phyloP scores from a whole-genome alignment of 208 protist species.

The Leishmania gerbilli region DNA sequence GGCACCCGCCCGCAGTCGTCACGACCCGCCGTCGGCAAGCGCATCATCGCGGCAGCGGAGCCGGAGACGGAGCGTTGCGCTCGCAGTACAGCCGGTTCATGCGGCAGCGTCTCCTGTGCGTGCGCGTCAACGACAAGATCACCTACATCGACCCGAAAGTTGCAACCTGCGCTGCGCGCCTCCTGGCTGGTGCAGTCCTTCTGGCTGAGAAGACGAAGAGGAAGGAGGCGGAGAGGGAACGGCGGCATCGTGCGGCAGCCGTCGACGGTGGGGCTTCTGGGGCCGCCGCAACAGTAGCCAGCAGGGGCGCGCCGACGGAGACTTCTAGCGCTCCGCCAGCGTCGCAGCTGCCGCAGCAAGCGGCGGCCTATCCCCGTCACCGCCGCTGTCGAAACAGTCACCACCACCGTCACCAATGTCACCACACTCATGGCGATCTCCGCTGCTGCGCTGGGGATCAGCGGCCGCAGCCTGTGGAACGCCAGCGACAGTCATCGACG shows the following conservation, averaged over 20 bases:
- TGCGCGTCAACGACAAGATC: conserved; percentile 33
- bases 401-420: not conserved
- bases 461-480: not conserved
- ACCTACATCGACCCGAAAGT: conserved; percentile 41
- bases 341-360: not conserved
- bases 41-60: not conserved
- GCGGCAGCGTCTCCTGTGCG: conserved; percentile 31
- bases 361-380: not conserved
- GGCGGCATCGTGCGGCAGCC: not conserved
- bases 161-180: conserved; percentile 32
- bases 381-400: not conserved
- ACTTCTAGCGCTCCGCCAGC: not conserved
- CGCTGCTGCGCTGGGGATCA: not conserved
- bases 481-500: not conserved
- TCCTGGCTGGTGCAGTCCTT: conserved; percentile 37
- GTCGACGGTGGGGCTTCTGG: not conserved
- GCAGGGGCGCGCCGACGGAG: not conserved
- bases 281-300: not conserved
- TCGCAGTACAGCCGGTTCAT: conserved; percentile 32
- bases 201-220: conserved; percentile 24
- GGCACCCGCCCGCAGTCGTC: conserved; percentile 2
- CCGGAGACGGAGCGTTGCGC: not conserved
- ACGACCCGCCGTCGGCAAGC: not conserved
- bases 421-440: not conserved
- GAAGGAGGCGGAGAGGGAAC: conserved; percentile 7